Conservation (phyloP, 805 yeast genomes). For the Spathaspora girioi region DNA sequence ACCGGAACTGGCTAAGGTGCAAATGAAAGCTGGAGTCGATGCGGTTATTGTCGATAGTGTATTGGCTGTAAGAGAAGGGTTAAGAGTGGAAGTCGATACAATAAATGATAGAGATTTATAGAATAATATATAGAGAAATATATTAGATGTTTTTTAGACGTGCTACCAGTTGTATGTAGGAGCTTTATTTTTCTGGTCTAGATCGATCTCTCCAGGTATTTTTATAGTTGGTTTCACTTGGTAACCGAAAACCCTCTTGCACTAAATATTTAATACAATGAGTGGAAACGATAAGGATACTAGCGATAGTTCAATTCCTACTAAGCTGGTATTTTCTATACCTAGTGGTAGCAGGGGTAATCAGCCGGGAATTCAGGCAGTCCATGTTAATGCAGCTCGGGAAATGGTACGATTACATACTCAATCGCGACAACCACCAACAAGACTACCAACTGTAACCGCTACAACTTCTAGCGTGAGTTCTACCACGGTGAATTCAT, state of each 20-base stretch:
- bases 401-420: conserved; percentile 55
- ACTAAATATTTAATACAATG: neutral
- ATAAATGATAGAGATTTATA: conserved; percentile 10
- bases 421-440: conserved; percentile 30
- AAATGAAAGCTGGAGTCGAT: conserved; percentile 92
- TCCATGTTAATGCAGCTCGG: conserved; percentile 59
- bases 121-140: too few species aligned
- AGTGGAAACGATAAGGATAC: neutral
- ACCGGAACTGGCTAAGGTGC: conserved; percentile 78
- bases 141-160: too few species aligned
- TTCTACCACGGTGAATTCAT: neutral
- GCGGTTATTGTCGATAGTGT: conserved; percentile 98
- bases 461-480: neutral
- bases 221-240: too few species aligned
- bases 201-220: neutral
- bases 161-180: neutral
- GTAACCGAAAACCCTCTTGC: neutral
- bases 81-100: conserved; percentile 37
- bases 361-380: conserved; percentile 45
- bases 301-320: neutral
- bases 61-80: conserved; percentile 83
- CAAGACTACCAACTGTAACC: neutral
- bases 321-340: neutral
- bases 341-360: neutral
- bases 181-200: too few species aligned